Evolutionary conservation across 2,329 filamentous ascomycete genomes (phyloP), one percentile per base, ranked within the genome.

Genomic region (Nemania sp.): DNA sequence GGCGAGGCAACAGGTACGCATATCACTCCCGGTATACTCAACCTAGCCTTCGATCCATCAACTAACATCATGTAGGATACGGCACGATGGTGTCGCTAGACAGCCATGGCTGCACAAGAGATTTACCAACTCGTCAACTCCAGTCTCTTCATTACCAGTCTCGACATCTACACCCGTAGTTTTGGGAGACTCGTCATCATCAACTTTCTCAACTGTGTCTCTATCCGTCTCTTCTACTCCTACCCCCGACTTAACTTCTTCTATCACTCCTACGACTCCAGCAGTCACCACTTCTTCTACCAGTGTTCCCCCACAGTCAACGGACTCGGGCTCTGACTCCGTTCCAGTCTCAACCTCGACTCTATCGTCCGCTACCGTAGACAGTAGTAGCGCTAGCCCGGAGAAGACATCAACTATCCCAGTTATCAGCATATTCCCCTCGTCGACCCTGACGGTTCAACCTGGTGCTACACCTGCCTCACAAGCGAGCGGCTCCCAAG

Each of bases 1-100:
- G 63, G 61, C 58, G 60, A 31, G 57, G 59, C 42, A 59, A 59
- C 14, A 61, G 62, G 66, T 68, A 67, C 23, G 64, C 62, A 37
- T 36, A 49, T 45, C 12, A 45, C 19, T 30, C 26, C 11, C n/a
- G n/a, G n/a, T n/a, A n/a, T n/a, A n/a, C n/a, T n/a, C n/a, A n/a
- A n/a, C 31, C 24, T 17, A 42, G 12, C 4, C 28, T 31, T 31
- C 12, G 2, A 39, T 20, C 40, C 30, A 39, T 40, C 37, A n/a
- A 54, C 64, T 69, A 55, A 70, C 57, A 57, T 33, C 6, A 26
- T 42, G 30, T 34, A 68, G 64, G 56, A 39, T 59, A 49, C 60
- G 61, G 59, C 61, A 57, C 44, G 51, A 61, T 52, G 59, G 59
- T 22, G 36, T 45, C 17, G 39, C n/a, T 22, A 59, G 47, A 39